phyloP scores from a whole-genome alignment of 108 stramenopile genomes.

The Cylindrotheca fusiformis region DNA sequence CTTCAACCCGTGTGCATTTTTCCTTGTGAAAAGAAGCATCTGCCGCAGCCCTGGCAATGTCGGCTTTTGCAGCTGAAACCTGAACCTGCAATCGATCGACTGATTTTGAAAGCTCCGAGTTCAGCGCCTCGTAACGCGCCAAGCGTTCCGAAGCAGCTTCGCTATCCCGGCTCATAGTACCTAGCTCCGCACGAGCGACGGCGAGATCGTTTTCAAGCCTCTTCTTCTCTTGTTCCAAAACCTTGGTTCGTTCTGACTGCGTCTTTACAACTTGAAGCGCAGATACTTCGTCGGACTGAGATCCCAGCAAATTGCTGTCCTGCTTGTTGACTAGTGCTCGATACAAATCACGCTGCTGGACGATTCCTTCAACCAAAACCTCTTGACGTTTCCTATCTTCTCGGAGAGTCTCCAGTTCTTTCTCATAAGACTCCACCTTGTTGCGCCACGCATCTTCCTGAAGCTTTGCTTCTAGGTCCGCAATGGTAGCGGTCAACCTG shows the following conservation, averaged over 20 bases:
- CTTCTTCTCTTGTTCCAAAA: constrained; percentile 47
- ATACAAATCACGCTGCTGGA: constrained; percentile 87
- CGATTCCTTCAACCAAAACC: constrained; percentile 68
- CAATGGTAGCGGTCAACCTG: constrained; percentile 42
- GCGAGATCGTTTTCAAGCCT: constrained; percentile 51
- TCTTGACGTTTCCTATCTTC: constrained; percentile 77
- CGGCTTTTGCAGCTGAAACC: constrained; percentile 52
- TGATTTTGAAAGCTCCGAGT: constrained; percentile 52
- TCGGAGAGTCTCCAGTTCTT: constrained; percentile 51
- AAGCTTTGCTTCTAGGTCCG: constrained; percentile 58
- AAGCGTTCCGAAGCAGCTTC: constrained; percentile 59
- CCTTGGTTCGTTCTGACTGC: constrained; percentile 48
- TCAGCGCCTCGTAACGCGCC: constrained; percentile 55
- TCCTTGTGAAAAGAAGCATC: constrained; percentile 65
- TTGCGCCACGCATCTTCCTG: constrained; percentile 40
- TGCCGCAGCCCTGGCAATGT: constrained; percentile 53
- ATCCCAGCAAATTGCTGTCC: constrained; percentile 37
- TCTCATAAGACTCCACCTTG: constrained; percentile 49
- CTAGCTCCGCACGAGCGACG: constrained; percentile 46
- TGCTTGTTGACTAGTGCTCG: constrained; percentile 67
- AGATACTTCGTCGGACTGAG: constrained; percentile 33
- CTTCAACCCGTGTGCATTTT: constrained; percentile 53
- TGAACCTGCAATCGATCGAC: constrained; percentile 51
- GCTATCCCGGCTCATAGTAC: constrained; percentile 41
- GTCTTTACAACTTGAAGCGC: constrained; percentile 35